Conservation (phyloP, 345 rosid species). For the Ricinus communis region DNA sequence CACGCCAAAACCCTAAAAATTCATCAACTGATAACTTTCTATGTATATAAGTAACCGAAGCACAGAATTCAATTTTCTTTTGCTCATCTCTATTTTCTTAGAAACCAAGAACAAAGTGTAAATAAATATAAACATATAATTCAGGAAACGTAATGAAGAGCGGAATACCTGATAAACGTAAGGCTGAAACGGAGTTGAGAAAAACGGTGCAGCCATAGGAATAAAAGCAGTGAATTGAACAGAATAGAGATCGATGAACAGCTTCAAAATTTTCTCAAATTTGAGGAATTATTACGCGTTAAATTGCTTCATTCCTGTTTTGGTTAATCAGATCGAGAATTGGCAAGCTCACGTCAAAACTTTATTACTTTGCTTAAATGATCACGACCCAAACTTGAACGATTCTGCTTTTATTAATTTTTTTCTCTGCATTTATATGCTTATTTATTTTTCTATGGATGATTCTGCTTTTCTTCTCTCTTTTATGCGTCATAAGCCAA, state of each 20-base stretch:
- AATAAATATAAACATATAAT: not conserved
- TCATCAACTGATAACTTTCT: not conserved
- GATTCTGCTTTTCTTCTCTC: not conserved
- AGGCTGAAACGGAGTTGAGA: conserved; percentile 96
- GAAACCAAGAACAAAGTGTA: not conserved
- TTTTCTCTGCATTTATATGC: too few species aligned
- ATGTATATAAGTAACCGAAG: not conserved
- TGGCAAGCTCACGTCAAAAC: not conserved
- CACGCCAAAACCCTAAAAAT: conserved; percentile 17
- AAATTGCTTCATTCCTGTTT: not conserved
- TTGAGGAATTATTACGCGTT: not conserved
- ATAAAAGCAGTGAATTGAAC: conserved; percentile 1
- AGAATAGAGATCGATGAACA: conserved; percentile 7
- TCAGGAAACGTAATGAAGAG: not conserved
- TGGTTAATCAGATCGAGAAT: conserved; percentile 4
- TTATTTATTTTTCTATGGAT: not conserved
- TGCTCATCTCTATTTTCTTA: conserved; percentile 9
- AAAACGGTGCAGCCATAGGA: conserved; percentile 95
- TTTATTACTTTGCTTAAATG: too few species aligned
- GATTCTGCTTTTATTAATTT: not conserved
- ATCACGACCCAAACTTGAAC: not conserved
- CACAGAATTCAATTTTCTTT: not conserved
- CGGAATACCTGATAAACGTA: conserved; percentile 84
- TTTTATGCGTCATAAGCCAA: not conserved
- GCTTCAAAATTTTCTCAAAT: not conserved